These are phyloP conservation scores for Phytomonas francai DNA, from an alignment of 208 protist genomes.

Conservation along the genomic window DNA sequence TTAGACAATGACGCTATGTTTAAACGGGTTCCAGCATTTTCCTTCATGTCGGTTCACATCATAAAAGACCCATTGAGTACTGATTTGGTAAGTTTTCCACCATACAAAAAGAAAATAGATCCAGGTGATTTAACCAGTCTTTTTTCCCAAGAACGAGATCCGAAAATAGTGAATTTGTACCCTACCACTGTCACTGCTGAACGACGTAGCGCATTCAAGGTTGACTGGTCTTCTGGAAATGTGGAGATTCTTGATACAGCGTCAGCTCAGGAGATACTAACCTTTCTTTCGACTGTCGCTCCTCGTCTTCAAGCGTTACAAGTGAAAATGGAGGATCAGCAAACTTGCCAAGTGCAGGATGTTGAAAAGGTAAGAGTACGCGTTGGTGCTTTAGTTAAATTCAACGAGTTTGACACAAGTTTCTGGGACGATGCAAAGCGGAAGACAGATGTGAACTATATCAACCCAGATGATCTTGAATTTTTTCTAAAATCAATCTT, in stretches of 20 bases:
- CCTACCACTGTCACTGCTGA: constrained; percentile 4
- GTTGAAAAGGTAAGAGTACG: constrained; percentile 74
- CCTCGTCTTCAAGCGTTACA: constrained; percentile 85
- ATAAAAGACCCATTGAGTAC: constrained; percentile 56
- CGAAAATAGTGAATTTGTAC: constrained; percentile 47
- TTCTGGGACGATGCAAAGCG: constrained; percentile 80
- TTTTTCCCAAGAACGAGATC: constrained; percentile 67
- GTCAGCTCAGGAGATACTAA: constrained; percentile 79
- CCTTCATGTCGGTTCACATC: constrained; percentile 85
- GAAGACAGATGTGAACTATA: constrained; percentile 45
- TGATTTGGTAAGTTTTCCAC: constrained; percentile 38
- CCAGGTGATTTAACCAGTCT: constrained; percentile 65
- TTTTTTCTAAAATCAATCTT: constrained; percentile 58
- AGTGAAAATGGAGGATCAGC: constrained; percentile 81
- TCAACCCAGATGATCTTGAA: constrained; percentile 72
- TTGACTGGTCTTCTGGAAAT: constrained; percentile 83
- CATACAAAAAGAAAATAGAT: constrained; percentile 32
- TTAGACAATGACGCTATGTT: constrained; percentile 83
- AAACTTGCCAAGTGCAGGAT: constrained; percentile 44
- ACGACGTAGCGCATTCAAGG: constrained; percentile 53
- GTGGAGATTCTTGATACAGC: constrained; percentile 84
- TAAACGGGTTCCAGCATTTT: constrained; percentile 74
- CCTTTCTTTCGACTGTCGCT: constrained; percentile 77
- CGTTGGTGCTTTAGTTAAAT: constrained; percentile 62
- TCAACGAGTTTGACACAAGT: constrained; percentile 68